Conservation (phyloP, 2,329 filamentous ascomycete genomes). For the Dothideomycetes sp. region DNA sequence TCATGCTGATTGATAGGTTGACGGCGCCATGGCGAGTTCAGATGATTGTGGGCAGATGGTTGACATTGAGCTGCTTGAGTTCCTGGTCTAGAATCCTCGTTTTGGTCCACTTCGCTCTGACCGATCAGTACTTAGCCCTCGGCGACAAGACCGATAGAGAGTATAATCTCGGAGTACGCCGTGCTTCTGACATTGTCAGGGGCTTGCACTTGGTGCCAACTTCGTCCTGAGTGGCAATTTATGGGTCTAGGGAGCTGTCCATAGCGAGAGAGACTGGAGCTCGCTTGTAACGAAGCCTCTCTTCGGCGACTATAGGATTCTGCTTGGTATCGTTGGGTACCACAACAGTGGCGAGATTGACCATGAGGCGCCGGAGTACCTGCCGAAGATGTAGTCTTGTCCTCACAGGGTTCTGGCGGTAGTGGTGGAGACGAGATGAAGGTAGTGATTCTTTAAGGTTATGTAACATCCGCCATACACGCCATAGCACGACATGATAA, state of each 20-base stretch:
- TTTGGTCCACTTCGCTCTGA: background rate
- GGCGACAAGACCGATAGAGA: slow-evolving; percentile 43
- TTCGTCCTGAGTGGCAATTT: slow-evolving; percentile 52
- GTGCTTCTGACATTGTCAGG: slow-evolving; percentile 48
- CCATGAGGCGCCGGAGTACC: slow-evolving; percentile 1
- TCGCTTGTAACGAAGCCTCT: slow-evolving; percentile 51
- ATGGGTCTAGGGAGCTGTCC: slow-evolving; percentile 48
- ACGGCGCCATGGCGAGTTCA: slow-evolving; percentile 47
- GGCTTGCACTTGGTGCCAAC: slow-evolving; percentile 50
- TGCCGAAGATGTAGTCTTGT: slow-evolving; percentile 3
- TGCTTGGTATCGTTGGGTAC: slow-evolving; percentile 49
- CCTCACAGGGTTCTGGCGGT: too few species aligned
- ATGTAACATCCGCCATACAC: too few species aligned
- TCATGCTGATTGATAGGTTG: slow-evolving; percentile 57
- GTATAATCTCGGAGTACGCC: slow-evolving; percentile 49
- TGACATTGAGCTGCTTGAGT: slow-evolving; percentile 14
- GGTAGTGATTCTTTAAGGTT: too few species aligned
- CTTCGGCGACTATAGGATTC: slow-evolving; percentile 50
- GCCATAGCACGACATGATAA: too few species aligned
- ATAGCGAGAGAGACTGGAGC: slow-evolving; percentile 52
- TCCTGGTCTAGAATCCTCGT: background rate
- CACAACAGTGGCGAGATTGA: slow-evolving; percentile 41
- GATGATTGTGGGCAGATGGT: slow-evolving; percentile 51
- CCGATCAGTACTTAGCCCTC: too few species aligned
- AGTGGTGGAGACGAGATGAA: too few species aligned